Conservation (phyloP, 2,329 filamentous ascomycete species). For the Paecilomyces formosus region DNA sequence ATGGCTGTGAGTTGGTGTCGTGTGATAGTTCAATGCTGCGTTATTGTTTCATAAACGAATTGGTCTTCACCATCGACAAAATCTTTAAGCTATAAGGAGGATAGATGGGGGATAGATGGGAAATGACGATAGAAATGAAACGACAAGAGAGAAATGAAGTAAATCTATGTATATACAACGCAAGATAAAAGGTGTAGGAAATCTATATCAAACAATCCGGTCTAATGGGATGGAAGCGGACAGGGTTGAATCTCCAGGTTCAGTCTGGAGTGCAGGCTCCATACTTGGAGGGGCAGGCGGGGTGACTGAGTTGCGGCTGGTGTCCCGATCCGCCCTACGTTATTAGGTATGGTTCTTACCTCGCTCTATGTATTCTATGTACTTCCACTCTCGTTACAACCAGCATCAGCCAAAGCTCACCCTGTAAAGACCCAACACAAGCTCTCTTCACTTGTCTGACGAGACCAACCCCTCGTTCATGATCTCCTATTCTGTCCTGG, state of each 20-base stretch:
- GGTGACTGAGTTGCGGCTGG: neutral
- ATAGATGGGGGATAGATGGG: neutral
- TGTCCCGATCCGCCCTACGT: no score
- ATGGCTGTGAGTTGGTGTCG: slow-evolving; percentile 30
- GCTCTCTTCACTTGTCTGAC: neutral
- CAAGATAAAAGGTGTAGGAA: neutral
- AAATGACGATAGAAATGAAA: neutral
- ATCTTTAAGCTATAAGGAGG: neutral
- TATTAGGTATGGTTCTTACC: no score
- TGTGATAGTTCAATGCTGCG: neutral
- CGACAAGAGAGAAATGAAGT: neutral
- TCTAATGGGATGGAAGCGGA: neutral
- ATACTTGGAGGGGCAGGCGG: neutral
- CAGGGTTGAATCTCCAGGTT: neutral
- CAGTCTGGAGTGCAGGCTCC: neutral
- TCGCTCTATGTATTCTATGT: no score
- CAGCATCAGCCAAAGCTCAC: neutral
- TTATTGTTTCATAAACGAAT: neutral
- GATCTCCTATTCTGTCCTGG: neutral
- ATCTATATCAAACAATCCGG: neutral
- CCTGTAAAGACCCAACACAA: neutral
- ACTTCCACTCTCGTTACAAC: no score
- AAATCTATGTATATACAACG: neutral
- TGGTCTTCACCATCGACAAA: neutral
- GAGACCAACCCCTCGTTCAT: neutral